Evolutionary conservation across 352 stramenopile genomes (phyloP), one percentile per base, ranked within the genome.

Genomic region (Phytophthora agathidicida): DNA sequence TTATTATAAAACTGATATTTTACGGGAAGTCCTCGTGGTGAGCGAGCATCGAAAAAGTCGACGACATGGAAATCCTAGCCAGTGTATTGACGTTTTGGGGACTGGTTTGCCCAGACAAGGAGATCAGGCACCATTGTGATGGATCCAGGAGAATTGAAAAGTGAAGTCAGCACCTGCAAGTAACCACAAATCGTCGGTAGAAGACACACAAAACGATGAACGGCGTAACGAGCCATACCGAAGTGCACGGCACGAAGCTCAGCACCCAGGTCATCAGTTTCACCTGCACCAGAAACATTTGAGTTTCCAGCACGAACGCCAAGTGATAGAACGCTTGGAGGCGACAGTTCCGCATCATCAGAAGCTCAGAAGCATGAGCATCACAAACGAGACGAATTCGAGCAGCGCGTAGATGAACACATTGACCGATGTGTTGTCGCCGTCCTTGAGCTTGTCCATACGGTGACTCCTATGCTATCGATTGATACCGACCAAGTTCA

Each of bases 241-340:
- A 62, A 74, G 11, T 72, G 65, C 27, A 58, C 53, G 4, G 70
- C 49, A 10, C 59, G 52, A 24, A 66, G 66, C 63, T 63, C 3
- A 71, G 30, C 2, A 65, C 47, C 60, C 69, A 78, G 1, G 61
- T 59, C 23, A 73, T 36, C 9, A 78, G 19, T 22, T 68, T 68
- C 17, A 50, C 36, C 23, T 65, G 60, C 3, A 69, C 38, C 3
- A 65, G 22, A 22, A 60, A 24, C 41, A 50, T 52, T 36, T 72
- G 67, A 6, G 57, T 71, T 31, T 77, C 67, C 16, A 80, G 22
- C 10, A 77, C 71, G 14, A 77, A 77, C 2, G 60, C 63, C 6
- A 77, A 23, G 23, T 71, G 60, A 19, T 70, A 69, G 0, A 77
- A 7, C 7, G 59, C 37, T 42, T 65, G 64, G 17, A 77, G 39